Evolutionary conservation across 768 basidiomycete genomes (phyloP), one percentile per base, ranked within the genome.

Genomic region (Leccinum broughii): DNA sequence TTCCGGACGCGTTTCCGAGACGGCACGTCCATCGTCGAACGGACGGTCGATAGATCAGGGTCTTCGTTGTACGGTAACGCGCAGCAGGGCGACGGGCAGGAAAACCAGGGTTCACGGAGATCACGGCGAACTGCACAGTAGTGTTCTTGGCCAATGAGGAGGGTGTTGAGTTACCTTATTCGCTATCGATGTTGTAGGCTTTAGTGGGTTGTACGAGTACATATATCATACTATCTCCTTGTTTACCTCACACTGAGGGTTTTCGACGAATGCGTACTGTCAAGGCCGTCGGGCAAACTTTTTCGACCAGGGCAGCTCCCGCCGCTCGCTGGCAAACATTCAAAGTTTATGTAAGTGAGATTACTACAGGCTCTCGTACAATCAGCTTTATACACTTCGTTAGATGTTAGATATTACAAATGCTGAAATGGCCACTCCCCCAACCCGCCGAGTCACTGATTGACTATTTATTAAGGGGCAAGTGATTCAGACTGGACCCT

Each of bases 1-100:
- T 99, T 98, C 82, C 84, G 88, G 35, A 90, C 95, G 14, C 84
- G 91, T 56, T 98, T 98, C 80, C 82, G 93, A 32, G 95, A 99
- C 68, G 96, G 95, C 3, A 98, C 95, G 5, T 92, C 88, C 24
- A 81, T 96, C 55, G 93, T 96, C 26, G 92, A 96, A 71, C 80
- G 90, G 55, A 92, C 90, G 0, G 86, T 80, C 9, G 84, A 88
- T 65, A 76, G 89, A 63, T 85, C 85, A n/a, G 75, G 74, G 26
- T 87, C 86, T 6, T 63, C 69, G 11, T 32, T 81, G 57, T 81
- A 81, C 55, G 66, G 62, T 11, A 66, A 39, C 11, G 50, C 57
- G 17, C 67, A 66, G 39, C 64, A 61, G 44, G 62, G 48, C 1
- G 37, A 52, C 32, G 63, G 51, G 9, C 63, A 48, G 41, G 69